phyloP scores from a whole-genome alignment of 2,329 filamentous ascomycete species.

The Trichoderma guizhouense region DNA sequence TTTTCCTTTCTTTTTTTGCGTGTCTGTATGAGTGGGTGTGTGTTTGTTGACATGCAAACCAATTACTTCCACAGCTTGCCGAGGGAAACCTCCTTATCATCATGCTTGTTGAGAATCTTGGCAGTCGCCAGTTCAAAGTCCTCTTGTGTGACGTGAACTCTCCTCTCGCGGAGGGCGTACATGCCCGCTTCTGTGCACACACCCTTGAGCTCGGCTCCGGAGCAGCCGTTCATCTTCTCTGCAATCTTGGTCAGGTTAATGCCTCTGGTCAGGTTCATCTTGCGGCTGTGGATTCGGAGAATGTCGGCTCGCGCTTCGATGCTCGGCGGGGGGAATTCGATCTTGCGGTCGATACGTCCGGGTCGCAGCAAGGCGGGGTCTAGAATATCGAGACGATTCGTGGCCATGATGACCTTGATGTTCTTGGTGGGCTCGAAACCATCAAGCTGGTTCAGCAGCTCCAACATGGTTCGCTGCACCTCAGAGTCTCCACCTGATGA shows the following conservation, averaged over 20 bases:
- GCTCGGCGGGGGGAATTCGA: constrained; percentile 95
- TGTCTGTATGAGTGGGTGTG: neutral
- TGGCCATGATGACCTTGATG: constrained; percentile 99
- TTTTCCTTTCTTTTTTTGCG: neutral
- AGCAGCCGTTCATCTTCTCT: constrained; percentile 99
- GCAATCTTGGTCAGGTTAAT: constrained; percentile 98
- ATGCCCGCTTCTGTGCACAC: constrained; percentile 98
- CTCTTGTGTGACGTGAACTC: constrained; percentile 97
- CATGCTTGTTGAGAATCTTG: constrained; percentile 99
- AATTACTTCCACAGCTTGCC: constrained; percentile 69
- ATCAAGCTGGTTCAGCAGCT: constrained; percentile 95
- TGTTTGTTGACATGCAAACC: neutral
- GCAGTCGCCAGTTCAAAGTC: constrained; percentile 98
- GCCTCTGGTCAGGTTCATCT: constrained; percentile 96
- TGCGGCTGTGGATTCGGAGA: constrained; percentile 92
- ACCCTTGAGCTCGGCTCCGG: constrained; percentile 95
- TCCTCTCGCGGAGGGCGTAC: constrained; percentile 91
- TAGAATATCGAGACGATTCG: constrained; percentile 94
- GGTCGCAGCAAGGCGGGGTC: constrained; percentile 92
- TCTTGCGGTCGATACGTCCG: constrained; percentile 98
- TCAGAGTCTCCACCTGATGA: constrained; percentile 95
- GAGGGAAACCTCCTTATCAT: constrained; percentile 92
- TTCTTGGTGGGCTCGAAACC: constrained; percentile 99
- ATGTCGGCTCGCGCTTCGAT: constrained; percentile 97
- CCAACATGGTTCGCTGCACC: constrained; percentile 97